Conservation (phyloP, 1,284 basidiomycete genomes). For the Earliella scabrosa region DNA sequence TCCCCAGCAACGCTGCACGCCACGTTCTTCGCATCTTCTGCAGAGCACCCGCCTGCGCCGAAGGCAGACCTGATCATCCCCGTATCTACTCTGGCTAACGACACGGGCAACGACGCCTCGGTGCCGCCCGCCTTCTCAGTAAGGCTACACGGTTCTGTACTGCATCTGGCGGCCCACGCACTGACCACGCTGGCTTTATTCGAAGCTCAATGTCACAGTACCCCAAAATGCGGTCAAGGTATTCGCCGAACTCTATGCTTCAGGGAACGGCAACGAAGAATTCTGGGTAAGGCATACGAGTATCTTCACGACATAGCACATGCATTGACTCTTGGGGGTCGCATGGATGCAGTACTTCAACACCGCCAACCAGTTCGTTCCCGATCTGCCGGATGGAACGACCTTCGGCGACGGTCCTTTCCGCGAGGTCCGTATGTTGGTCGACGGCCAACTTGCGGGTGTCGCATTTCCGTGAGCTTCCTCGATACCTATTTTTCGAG, state of each 20-base stretch:
- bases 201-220: constrained; percentile 67
- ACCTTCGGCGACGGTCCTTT: constrained; percentile 71
- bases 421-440: constrained; percentile 78
- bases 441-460: constrained; percentile 77
- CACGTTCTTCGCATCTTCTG: constrained; percentile 69
- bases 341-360: constrained; percentile 64
- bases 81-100: constrained; percentile 63
- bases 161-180: neutral
- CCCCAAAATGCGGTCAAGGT: constrained; percentile 70
- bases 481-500: neutral
- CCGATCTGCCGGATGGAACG: constrained; percentile 54
- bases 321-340: no score
- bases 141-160: constrained; percentile 25
- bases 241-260: constrained; percentile 74
- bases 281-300: constrained; percentile 63
- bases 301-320: neutral
- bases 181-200: neutral
- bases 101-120: constrained; percentile 68
- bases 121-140: constrained; percentile 77
- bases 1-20: constrained; percentile 63
- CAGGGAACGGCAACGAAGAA: constrained; percentile 76
- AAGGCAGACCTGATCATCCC: constrained; percentile 71
- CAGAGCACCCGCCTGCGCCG: constrained; percentile 56
- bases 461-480: constrained; percentile 67
- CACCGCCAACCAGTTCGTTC: constrained; percentile 61